These are phyloP conservation scores for Jaltomata sinuosa DNA, from an alignment of 257 asterid species.

Conservation along the genomic window DNA sequence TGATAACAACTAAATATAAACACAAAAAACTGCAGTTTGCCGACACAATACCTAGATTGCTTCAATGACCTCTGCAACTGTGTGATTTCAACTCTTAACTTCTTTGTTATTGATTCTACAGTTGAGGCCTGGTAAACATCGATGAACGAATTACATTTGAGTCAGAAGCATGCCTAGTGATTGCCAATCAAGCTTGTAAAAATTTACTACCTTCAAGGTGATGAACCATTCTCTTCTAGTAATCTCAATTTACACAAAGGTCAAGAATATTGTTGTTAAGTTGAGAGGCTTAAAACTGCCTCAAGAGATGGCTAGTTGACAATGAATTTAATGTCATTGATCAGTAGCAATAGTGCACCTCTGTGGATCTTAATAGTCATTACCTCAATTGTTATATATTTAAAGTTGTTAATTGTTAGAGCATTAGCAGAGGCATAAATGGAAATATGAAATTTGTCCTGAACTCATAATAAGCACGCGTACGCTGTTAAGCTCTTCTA, in stretches of 20 bases:
- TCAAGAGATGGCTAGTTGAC: neutral
- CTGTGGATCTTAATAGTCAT: neutral
- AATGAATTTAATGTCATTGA: neutral
- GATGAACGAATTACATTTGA: neutral
- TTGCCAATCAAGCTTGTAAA: neutral
- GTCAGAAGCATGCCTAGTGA: neutral
- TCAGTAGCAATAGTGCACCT: neutral
- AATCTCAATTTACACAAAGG: neutral
- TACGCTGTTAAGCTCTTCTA: neutral
- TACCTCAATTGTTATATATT: neutral
- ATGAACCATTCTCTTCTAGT: neutral
- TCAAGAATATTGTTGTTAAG: neutral
- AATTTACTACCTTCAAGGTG: neutral
- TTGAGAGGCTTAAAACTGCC: neutral
- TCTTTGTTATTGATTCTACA: slow-evolving; percentile 23
- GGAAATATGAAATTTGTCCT: neutral
- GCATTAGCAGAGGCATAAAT: neutral
- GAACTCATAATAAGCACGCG: neutral
- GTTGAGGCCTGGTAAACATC: slow-evolving; percentile 18
- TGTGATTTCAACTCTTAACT: slow-evolving; percentile 18
- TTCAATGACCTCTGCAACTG: slow-evolving; percentile 20
- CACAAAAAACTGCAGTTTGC: neutral
- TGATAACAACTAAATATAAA: neutral
- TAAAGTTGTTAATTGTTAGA: neutral
- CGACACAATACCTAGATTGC: slow-evolving; percentile 10